Evolutionary conservation across 1,139 yeast species (phyloP), one percentile per base, ranked within the genome.

Genomic region (Groenewaldozyma auringiensis): DNA sequence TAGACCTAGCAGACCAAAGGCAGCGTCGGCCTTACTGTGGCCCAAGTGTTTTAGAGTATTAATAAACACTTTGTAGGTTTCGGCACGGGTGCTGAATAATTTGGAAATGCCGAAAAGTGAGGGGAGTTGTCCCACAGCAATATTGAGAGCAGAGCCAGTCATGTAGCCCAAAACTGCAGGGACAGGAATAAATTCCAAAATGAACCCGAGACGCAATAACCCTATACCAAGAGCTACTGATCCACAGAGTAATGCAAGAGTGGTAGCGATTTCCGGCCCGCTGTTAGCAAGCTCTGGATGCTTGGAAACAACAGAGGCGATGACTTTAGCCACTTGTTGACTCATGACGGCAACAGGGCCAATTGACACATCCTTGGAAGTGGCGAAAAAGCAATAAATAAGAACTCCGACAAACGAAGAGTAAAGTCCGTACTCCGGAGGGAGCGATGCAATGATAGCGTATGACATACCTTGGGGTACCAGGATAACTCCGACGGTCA

Each of bases 271-370:
- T 37, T 54, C 49, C 20, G 64, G 64, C 2, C 53, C 53, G 3
- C 77, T 79, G 6, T 74, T 58, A 2, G 69, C 55, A 35, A 57
- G 58, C 29, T 65, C 59, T 1, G 76, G 72, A 53, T 74, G 75
- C 51, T 69, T 68, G 39, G 64, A 71, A 50, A 77, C 76, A 11
- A 88, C 94, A 45, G 72, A 71, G 29, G 77, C 75, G 47, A 88
- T 74, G 43, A 86, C 89, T 62, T 83, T 85, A 41, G 89, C 79
- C 27, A 86, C 88, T 63, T 88, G 89, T 53, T 80, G 65, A 13
- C 95, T 85, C 96, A 89, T 88, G 50, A 89, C 96, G 2, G 97
- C 97, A 35, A 89, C 97, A 3, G 97, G 96, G 29, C 96, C 97
- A 58, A 89, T 88, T 51, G 94, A 83, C 40, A 89, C 95, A 71